Evolutionary conservation across 2,329 filamentous ascomycete species (phyloP), one percentile per base, ranked within the genome.

Genomic region (Penicillium thymicola): DNA sequence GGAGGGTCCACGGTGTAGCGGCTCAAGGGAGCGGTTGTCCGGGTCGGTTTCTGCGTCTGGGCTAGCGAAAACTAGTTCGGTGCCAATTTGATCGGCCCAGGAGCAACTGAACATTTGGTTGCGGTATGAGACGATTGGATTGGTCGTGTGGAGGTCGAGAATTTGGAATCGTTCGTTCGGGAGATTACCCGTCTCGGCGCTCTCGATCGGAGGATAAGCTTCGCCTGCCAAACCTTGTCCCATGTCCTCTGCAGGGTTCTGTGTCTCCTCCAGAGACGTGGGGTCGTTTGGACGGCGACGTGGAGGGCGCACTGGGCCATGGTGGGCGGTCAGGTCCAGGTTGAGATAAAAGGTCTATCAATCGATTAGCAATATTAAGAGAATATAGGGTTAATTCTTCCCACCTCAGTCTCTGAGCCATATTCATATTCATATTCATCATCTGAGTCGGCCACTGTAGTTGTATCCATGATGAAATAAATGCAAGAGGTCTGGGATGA

Each of bases 61-160:
- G 59, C 80, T 75, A 59, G 79, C 81, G 66, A 97, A 88, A 41
- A 96, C 83, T 61, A 92, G 78, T 64, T 95, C 90, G 0, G 92
- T 96, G 36, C 93, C 93, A 42, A 96, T 84, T 58, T 91, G 88
- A 59, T 89, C 85, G 11, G 85, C 83, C 93, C 93, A 97, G 44
- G 85, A 78, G 62, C 91, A 93, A 61, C 85, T 86, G 70, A 92
- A 94, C 23, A 95, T 78, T 59, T 87, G 84, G 30, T 89, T 89
- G 56, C 88, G 83, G 74, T 95, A 95, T 23, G 89, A 88, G 57
- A 96, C 81, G 28, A 96, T 78, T 0, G 93, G 93, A 47, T 89
- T 88, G 2, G 76, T 68, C 1, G 87, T 87, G 72, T 96, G 89
- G 4, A 97, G 80, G 28, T 90, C 91, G n/a, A 94, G 79, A 49